A percentile compares a stretch with the other conserved stretches of the same genome.
Conservation (phyloP, 768 basidiomycete species). For the Russula emetica region DNA sequence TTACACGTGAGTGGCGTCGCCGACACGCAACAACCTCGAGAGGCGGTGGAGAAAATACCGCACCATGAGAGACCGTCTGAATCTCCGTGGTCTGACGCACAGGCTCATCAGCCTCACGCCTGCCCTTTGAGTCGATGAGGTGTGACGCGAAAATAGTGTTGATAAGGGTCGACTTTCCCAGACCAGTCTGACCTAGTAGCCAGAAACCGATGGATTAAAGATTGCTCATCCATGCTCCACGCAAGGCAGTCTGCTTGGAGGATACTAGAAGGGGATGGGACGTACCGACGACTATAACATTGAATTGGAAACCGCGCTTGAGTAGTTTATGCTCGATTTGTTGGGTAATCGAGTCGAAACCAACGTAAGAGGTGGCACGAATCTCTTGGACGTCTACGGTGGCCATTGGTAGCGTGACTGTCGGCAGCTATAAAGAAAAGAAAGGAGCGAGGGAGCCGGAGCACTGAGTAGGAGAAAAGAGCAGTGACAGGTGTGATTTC, state of each 20-base stretch:
- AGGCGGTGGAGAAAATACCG: conserved; percentile 29
- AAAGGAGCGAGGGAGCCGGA: conserved; percentile 5
- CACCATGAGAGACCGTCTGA: conserved; percentile 90
- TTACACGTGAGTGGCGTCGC: conserved; percentile 9
- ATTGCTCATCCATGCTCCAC: neutral
- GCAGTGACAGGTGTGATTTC: conserved; percentile 11
- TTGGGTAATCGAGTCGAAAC: conserved; percentile 95
- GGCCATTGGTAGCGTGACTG: conserved; percentile 22
- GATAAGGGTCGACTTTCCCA: conserved; percentile 97
- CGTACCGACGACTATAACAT: conserved; percentile 93
- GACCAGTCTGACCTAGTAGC: conserved; percentile 82
- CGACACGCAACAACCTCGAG: neutral
- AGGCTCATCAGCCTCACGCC: conserved; percentile 79
- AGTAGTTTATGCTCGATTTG: conserved; percentile 99
- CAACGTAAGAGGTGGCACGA: conserved; percentile 88
- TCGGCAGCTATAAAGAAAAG: neutral
- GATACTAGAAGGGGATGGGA: conserved; percentile 28
- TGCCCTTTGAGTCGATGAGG: conserved; percentile 96
- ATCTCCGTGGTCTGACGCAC: conserved; percentile 97
- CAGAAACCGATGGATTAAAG: neutral
- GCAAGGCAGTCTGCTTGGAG: neutral
- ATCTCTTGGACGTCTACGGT: conserved; percentile 56
- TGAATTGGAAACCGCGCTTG: conserved; percentile 99
- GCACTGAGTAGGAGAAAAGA: conserved; percentile 8
- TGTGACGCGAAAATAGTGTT: conserved; percentile 99